These are phyloP conservation scores for Fusarium anguioides DNA, from an alignment of 2,329 filamentous ascomycete genomes.

Conservation along the genomic window DNA sequence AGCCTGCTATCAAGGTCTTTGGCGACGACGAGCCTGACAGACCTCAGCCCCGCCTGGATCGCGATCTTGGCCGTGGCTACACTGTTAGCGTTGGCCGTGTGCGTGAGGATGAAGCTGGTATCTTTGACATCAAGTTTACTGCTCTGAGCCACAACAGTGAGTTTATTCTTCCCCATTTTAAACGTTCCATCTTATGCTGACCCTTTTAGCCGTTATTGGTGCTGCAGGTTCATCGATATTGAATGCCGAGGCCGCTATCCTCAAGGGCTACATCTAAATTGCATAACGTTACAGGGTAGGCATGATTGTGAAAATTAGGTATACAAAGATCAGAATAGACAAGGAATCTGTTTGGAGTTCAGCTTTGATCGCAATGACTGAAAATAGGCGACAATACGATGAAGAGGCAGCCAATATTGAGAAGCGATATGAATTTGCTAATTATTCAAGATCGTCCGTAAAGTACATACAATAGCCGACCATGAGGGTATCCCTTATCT, in stretches of 20 bases:
- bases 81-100: constrained; percentile 91
- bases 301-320: constrained; percentile 6
- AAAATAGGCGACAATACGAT: background rate
- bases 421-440: constrained; percentile 8
- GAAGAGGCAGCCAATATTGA: background rate
- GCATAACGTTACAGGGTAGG: background rate
- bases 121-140: constrained; percentile 96
- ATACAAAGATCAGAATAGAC: constrained; percentile 9
- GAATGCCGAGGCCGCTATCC: constrained; percentile 90
- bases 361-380: background rate
- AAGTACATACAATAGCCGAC: constrained; percentile 20
- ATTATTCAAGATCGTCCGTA: constrained; percentile 26
- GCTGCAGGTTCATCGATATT: constrained; percentile 96
- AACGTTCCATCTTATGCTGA: constrained; percentile 6
- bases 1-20: constrained; percentile 85
- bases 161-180: constrained; percentile 41
- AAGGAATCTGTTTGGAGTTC: constrained; percentile 4
- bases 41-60: constrained; percentile 90
- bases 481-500: constrained; percentile 39
- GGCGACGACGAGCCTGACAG: constrained; percentile 79
- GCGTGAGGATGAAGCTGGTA: constrained; percentile 84
- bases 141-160: constrained; percentile 84
- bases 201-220: constrained; percentile 79
- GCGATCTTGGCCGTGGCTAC: constrained; percentile 86
- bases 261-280: constrained; percentile 82